These are phyloP conservation scores for Boletus rubescentipes DNA, from an alignment of 768 basidiomycete genomes.

Conservation along the genomic window DNA sequence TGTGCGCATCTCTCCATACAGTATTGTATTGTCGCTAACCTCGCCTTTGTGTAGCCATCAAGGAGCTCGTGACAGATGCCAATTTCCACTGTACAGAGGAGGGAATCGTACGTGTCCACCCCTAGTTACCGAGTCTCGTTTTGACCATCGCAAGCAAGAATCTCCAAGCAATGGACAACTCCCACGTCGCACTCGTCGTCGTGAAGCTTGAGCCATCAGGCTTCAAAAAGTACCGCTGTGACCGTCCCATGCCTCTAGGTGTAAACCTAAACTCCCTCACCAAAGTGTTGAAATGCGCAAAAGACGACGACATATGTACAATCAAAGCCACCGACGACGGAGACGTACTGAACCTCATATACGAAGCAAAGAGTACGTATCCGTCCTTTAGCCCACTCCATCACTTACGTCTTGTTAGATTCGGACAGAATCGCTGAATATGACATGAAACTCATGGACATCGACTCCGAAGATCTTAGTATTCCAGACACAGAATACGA, in stretches of 20 bases:
- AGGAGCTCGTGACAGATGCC: conserved; percentile 95
- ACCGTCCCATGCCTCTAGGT: conserved; percentile 90
- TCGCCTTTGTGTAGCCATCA: conserved; percentile 65
- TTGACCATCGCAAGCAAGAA: conserved; percentile 40
- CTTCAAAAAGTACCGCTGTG: conserved; percentile 89
- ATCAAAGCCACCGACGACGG: conserved; percentile 90
- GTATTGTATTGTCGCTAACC: not conserved
- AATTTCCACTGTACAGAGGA: conserved; percentile 98
- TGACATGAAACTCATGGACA: conserved; percentile 99
- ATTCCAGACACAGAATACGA: conserved; percentile 99
- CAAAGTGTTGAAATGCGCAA: conserved; percentile 96
- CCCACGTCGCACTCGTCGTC: conserved; percentile 95
- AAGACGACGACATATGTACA: conserved; percentile 90
- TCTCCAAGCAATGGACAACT: conserved; percentile 99
- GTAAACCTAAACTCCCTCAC: conserved; percentile 85
- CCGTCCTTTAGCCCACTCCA: not conserved
- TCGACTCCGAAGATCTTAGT: conserved; percentile 90
- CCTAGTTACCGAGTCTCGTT: not conserved
- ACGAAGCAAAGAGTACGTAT: conserved; percentile 82
- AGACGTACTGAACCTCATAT: conserved; percentile 83
- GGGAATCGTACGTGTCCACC: conserved; percentile 63
- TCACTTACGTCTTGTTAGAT: conserved; percentile 43
- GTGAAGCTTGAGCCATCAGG: conserved; percentile 77
- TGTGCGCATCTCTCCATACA: conserved; percentile 48
- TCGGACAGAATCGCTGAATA: conserved; percentile 95